Evolutionary conservation across 768 basidiomycete genomes (phyloP), one percentile per base, ranked within the genome.

Genomic region (Xanthoconium purpureum): DNA sequence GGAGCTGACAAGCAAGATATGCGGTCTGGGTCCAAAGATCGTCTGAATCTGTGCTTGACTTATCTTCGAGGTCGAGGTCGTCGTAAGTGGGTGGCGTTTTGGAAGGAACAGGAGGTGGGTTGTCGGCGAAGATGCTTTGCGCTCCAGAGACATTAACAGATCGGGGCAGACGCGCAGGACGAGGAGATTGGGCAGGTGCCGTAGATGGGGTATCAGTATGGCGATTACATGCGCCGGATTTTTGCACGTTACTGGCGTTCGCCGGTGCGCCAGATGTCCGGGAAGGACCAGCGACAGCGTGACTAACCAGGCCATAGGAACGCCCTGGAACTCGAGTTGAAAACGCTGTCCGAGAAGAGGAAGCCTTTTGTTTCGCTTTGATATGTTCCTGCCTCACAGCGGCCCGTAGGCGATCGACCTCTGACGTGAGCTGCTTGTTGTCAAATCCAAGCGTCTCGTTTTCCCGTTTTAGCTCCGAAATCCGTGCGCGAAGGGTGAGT

Each of bases 401-500:
- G 7, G 17, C 46, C 44, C 43, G 49, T n/a, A 73, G 57, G 5
- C 48, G 54, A 33, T 55, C 58, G 8, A 54, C 57, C 39, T 75
- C 70, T 33, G 51, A 58, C 61, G 71, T 65, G 24, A 77, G 61
- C 7, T 53, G 38, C 40, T 54, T 47, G 6, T 65, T 74, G 33
- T 66, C 75, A 38, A 57, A 42, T 44, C 43, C 40, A 8, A 66
- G 64, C 38, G 57, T 54, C 30, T 52, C 48, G 38, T 75, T 77
- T 47, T 67, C 70, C 33, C 51, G 54, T 42, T 72, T 73, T 46
- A 80, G 57, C 30, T 75, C 73, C 3, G 71, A 62, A 20, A 81
- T 58, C 50, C 78, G 71, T 1, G 76, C 73, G 33, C 74, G 77
- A 30, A 80, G 63, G 2, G 63, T 58, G 48, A 88, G 71, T 5